Conservation (phyloP, 495 filamentous ascomycete species). For the Penicillium arizonense region DNA sequence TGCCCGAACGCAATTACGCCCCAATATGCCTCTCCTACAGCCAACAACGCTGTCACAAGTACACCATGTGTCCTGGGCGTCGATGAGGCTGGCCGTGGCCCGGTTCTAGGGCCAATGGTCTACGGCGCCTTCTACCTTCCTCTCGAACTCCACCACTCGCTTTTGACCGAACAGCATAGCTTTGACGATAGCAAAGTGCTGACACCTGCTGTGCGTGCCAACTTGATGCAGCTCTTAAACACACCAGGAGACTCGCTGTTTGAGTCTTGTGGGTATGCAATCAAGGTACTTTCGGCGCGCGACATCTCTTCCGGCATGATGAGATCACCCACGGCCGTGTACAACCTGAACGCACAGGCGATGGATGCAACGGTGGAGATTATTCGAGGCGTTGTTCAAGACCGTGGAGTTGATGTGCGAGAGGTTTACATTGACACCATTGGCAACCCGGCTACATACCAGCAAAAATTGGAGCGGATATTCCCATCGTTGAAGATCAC, state of each 20-base stretch:
- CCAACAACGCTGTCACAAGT: conserved; percentile 15
- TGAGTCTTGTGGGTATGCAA: conserved; percentile 75
- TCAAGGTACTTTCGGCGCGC: conserved; percentile 75
- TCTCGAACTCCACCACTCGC: conserved; percentile 57
- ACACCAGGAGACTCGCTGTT: conserved; percentile 62
- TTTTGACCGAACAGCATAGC: conserved; percentile 72
- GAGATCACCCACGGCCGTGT: conserved; percentile 55
- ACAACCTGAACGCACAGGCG: conserved; percentile 97
- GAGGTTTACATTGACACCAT: conserved; percentile 97
- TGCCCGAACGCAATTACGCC: conserved; percentile 53
- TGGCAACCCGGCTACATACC: conserved; percentile 77
- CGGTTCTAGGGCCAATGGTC: conserved; percentile 96
- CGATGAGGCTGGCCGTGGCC: conserved; percentile 93
- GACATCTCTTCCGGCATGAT: conserved; percentile 84
- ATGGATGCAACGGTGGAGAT: conserved; percentile 91
- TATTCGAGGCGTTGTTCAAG: conserved; percentile 69
- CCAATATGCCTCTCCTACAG: conserved; percentile 26
- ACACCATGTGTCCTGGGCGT: conserved; percentile 74
- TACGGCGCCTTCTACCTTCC: conserved; percentile 91
- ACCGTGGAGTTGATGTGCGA: conserved; percentile 69
- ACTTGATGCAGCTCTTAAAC: conserved; percentile 74
- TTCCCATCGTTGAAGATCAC: conserved; percentile 82
- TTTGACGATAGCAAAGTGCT: conserved; percentile 94
- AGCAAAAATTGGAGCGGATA: conserved; percentile 75
- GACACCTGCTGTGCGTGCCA: conserved; percentile 67